phyloP scores from a whole-genome alignment of 2,329 filamentous ascomycete species.

The Cercospora sp. region DNA sequence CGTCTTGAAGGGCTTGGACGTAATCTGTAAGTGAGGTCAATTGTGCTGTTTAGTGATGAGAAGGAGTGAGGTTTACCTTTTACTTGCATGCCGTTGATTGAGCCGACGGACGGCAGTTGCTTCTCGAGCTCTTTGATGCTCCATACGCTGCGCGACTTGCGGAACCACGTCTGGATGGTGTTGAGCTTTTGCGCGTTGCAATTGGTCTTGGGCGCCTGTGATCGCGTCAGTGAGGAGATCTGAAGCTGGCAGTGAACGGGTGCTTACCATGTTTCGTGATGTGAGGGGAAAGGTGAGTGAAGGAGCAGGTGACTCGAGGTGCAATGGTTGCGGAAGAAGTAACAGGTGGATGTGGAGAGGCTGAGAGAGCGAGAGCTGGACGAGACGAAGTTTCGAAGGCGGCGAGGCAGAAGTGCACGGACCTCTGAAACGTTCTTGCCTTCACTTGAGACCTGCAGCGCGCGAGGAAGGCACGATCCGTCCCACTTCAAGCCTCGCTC shows the following conservation, averaged over 20 bases:
- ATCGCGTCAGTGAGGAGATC: slow-evolving; percentile 8
- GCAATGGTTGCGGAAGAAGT: neutral
- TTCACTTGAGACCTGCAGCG: slow-evolving; percentile 2
- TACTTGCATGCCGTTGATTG: slow-evolving; percentile 63
- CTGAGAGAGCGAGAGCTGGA: neutral
- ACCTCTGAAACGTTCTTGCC: neutral
- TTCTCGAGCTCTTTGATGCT: slow-evolving; percentile 70
- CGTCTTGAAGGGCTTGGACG: slow-evolving; percentile 62
- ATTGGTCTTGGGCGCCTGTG: slow-evolving; percentile 56
- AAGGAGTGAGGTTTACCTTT: slow-evolving; percentile 30
- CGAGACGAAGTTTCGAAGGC: neutral
- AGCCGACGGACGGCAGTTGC: slow-evolving; percentile 59
- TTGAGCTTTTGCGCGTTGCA: slow-evolving; percentile 60
- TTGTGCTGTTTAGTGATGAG: neutral
- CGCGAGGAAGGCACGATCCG: neutral
- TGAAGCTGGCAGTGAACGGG: neutral
- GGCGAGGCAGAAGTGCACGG: neutral
- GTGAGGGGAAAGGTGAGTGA: neutral
- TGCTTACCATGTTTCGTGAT: slow-evolving; percentile 14
- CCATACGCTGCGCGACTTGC: slow-evolving; percentile 61
- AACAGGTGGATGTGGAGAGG: neutral
- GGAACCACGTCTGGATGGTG: slow-evolving; percentile 61
- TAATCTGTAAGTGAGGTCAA: slow-evolving; percentile 51
- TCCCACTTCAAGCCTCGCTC: neutral
- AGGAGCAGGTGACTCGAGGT: neutral